Percentiles rank a stretch among this genome's conserved stretches.
Conservation (phyloP, 768 basidiomycete species). For the Paxillus ammoniavirescens region DNA sequence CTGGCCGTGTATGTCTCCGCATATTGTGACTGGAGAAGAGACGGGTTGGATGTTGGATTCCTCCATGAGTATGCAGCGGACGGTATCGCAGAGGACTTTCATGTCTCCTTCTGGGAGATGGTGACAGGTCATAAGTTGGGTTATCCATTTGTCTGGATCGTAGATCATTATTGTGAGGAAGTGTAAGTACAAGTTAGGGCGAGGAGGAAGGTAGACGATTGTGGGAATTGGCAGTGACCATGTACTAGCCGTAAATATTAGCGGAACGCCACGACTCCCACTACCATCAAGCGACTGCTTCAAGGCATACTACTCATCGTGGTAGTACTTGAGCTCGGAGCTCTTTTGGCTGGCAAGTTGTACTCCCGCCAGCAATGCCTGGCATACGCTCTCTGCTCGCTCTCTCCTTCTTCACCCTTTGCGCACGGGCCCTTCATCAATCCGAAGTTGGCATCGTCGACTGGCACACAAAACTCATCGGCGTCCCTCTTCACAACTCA, state of each 20-base stretch:
- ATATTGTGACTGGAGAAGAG: conserved; percentile 90
- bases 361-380: not conserved
- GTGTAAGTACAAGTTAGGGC: not conserved
- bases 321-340: not conserved
- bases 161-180: conserved; percentile 29
- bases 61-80: conserved; percentile 87
- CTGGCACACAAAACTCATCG: conserved; percentile 81
- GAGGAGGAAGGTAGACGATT: not conserved
- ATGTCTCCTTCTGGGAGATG: conserved; percentile 91
- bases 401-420: conserved; percentile 16
- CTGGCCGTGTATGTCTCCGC: conserved; percentile 96
- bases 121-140: conserved; percentile 81
- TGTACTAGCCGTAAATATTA: too few species aligned
- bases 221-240: conserved; percentile 1
- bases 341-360: not conserved
- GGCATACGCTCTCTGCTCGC: conserved; percentile 20
- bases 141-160: conserved; percentile 81
- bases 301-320: too few species aligned
- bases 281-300: too few species aligned
- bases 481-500: conserved; percentile 60
- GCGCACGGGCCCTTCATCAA: conserved; percentile 56
- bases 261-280: too few species aligned
- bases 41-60: conserved; percentile 98
- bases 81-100: conserved; percentile 88
- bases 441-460: conserved; percentile 81